These are phyloP conservation scores for Pichia paraexigua DNA, from an alignment of 805 yeast genomes.

Conservation along the genomic window DNA sequence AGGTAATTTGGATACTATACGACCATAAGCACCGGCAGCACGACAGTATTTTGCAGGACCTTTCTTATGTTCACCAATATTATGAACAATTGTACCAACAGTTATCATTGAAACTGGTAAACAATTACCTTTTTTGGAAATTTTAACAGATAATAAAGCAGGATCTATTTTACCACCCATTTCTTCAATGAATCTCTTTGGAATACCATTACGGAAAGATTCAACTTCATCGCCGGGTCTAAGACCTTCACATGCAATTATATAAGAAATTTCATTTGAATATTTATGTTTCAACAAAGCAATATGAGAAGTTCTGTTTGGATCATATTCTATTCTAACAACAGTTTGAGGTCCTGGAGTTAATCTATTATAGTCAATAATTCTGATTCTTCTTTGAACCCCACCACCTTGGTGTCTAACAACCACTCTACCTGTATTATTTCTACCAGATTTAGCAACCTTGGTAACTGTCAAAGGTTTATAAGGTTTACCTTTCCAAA, in stretches of 20 bases:
- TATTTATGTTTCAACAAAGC: slow-evolving; percentile 61
- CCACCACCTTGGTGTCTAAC: slow-evolving; percentile 98
- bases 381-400: slow-evolving; percentile 77
- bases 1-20: slow-evolving; percentile 72
- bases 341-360: slow-evolving; percentile 71
- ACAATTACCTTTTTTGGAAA: slow-evolving; percentile 91
- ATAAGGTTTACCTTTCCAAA: slow-evolving; percentile 80
- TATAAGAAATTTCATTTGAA: slow-evolving; percentile 62
- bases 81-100: slow-evolving; percentile 85
- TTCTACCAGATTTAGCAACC: slow-evolving; percentile 79
- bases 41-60: slow-evolving; percentile 87
- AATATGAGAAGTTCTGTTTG: slow-evolving; percentile 87
- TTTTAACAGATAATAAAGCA: slow-evolving; percentile 77
- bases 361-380: slow-evolving; percentile 67
- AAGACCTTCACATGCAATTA: slow-evolving; percentile 85
- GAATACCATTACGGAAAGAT: slow-evolving; percentile 83
- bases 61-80: slow-evolving; percentile 65
- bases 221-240: slow-evolving; percentile 90
- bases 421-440: slow-evolving; percentile 79
- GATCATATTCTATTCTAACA: slow-evolving; percentile 88
- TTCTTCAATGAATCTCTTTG: slow-evolving; percentile 59
- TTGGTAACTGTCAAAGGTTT: slow-evolving; percentile 65
- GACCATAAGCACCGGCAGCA: slow-evolving; percentile 91
- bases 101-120: slow-evolving; percentile 89
- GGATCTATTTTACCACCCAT: slow-evolving; percentile 93